Conservation (phyloP, 768 basidiomycete species). For the Boletus pseudopeckii region DNA sequence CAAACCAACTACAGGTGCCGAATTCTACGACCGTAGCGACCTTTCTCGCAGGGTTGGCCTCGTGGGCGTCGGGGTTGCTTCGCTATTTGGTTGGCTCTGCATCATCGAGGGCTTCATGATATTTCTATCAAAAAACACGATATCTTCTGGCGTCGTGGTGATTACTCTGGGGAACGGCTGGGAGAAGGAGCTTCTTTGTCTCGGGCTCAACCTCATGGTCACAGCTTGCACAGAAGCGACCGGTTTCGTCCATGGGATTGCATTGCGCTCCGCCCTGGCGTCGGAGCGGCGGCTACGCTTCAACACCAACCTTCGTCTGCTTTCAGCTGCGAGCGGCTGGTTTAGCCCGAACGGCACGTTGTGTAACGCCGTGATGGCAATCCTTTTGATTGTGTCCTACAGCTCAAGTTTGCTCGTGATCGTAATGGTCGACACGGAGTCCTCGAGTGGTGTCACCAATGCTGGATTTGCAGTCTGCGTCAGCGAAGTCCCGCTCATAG, state of each 20-base stretch:
- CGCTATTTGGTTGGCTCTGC: slow-evolving; percentile 23
- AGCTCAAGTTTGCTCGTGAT: slow-evolving; percentile 26
- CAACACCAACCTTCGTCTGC: slow-evolving; percentile 30
- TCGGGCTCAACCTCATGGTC: slow-evolving; percentile 29
- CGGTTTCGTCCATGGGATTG: slow-evolving; percentile 27
- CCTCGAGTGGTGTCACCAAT: slow-evolving; percentile 10
- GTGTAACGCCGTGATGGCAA: slow-evolving; percentile 22
- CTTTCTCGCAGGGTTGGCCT: slow-evolving; percentile 23
- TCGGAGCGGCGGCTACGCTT: slow-evolving; percentile 24
- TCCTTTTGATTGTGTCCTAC: slow-evolving; percentile 30
- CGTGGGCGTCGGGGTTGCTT: slow-evolving; percentile 22
- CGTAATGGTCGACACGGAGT: slow-evolving; percentile 12
- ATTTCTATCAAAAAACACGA: slow-evolving; percentile 18
- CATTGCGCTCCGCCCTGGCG: slow-evolving; percentile 27
- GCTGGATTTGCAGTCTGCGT: slow-evolving; percentile 15
- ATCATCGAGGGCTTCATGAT: slow-evolving; percentile 24
- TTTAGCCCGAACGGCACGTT: slow-evolving; percentile 23
- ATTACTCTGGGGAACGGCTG: slow-evolving; percentile 9
- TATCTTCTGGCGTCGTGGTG: slow-evolving; percentile 25
- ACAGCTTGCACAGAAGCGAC: slow-evolving; percentile 29
- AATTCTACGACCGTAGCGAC: slow-evolving; percentile 29
- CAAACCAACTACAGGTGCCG: slow-evolving; percentile 21
- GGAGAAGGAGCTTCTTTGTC: slow-evolving; percentile 20
- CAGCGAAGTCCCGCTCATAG: slow-evolving; percentile 25
- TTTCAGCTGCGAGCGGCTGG: slow-evolving; percentile 19